phyloP scores from a whole-genome alignment of 192 early-diverging fungal species.

The Backusella parvicylindrica region DNA sequence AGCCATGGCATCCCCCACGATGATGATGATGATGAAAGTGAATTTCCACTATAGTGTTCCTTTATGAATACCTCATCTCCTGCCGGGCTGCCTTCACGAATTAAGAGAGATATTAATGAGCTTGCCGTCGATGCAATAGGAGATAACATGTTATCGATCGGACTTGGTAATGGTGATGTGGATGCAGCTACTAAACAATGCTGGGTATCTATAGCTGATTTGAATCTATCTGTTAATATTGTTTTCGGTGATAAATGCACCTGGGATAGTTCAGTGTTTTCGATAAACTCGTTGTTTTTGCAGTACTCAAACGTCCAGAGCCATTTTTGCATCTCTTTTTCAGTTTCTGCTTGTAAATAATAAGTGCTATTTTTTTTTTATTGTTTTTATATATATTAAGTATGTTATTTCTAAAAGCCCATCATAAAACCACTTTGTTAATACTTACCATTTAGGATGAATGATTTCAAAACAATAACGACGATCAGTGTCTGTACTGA shows the following conservation, averaged over 20 bases:
- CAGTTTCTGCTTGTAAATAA: constrained; percentile 65
- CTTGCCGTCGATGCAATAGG: neutral
- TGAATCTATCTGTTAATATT: neutral
- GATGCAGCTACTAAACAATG: neutral
- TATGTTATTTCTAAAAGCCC: neutral
- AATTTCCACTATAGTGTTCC: neutral
- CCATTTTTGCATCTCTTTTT: constrained; percentile 66
- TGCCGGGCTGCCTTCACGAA: neutral
- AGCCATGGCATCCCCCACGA: constrained; percentile 39
- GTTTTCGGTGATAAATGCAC: neutral
- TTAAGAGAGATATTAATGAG: constrained; percentile 20
- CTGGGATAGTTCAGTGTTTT: neutral
- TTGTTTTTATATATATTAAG: neutral
- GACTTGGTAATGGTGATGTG: neutral
- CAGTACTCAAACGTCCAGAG: constrained; percentile 27
- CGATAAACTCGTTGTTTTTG: neutral
- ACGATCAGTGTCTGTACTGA: constrained; percentile 54
- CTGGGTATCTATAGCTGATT: neutral
- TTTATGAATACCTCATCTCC: neutral
- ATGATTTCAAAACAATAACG: constrained; percentile 72
- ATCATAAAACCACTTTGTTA: neutral
- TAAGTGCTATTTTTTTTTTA: constrained; percentile 30
- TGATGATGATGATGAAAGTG: neutral
- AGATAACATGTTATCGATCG: neutral
- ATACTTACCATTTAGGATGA: constrained; percentile 55